These are phyloP conservation scores for Knufia petricola DNA, from an alignment of 2,329 filamentous ascomycete genomes.

Conservation along the genomic window DNA sequence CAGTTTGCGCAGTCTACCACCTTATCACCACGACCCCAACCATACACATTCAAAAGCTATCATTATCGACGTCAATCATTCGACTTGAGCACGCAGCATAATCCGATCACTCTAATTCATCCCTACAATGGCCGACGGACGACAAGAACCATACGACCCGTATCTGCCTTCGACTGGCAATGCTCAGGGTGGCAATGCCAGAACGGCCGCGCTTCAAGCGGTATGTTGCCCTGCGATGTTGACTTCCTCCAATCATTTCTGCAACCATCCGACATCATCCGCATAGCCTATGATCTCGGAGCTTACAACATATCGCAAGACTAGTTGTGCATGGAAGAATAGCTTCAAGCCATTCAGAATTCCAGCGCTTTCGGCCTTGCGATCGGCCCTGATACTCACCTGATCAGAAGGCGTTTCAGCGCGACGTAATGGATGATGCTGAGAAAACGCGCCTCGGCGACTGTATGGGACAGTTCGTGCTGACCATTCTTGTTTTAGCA, in stretches of 20 bases:
- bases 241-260: neutral
- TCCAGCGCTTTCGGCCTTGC: too few relatives aligned
- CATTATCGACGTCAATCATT: neutral
- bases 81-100: neutral
- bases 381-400: too few relatives aligned
- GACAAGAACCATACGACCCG: slow-evolving; percentile 68
- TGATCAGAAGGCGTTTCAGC: too few relatives aligned
- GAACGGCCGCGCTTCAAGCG: slow-evolving; percentile 68
- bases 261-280: too few relatives aligned
- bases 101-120: neutral
- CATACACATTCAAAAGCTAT: neutral
- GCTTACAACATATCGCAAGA: too few relatives aligned
- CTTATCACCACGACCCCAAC: slow-evolving; percentile 1
- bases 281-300: too few relatives aligned
- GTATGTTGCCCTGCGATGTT: slow-evolving; percentile 48
- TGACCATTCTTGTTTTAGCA: slow-evolving; percentile 51
- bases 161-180: slow-evolving; percentile 59
- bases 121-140: slow-evolving; percentile 44
- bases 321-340: too few relatives aligned
- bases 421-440: neutral
- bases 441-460: neutral
- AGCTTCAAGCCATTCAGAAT: too few relatives aligned
- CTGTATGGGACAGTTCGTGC: neutral
- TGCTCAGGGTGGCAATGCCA: slow-evolving; percentile 48
- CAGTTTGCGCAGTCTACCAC: neutral